Conservation (phyloP, 306 rosid species). For the Alnus rubra region DNA sequence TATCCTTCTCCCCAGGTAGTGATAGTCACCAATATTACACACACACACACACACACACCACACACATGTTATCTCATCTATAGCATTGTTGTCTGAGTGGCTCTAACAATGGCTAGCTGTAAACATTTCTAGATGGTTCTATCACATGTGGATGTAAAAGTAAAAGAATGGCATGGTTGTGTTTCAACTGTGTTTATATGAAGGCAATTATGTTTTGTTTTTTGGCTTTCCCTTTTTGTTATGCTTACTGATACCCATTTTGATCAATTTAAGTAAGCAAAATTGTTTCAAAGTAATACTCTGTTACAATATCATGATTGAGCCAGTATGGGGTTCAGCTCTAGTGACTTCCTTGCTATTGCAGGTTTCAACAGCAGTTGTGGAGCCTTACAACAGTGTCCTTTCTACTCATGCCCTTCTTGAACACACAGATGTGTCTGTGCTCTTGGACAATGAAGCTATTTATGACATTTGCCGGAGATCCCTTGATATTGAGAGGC, state of each 20-base stretch:
- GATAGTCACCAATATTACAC: not conserved
- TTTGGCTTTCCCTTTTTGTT: not conserved
- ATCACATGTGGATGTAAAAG: not conserved
- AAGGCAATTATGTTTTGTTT: not conserved
- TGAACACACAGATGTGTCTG: conserved; percentile 95
- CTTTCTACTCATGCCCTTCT: conserved; percentile 96
- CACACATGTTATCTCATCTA: not conserved
- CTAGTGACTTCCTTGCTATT: conserved; percentile 3
- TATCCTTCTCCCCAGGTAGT: conserved; percentile 98
- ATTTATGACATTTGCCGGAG: conserved; percentile 93
- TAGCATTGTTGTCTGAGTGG: not conserved
- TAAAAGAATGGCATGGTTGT: not conserved
- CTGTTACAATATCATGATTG: not conserved
- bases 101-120: not conserved
- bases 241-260: not conserved
- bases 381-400: conserved; percentile 97
- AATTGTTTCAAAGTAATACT: not conserved
- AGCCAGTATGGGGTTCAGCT: not conserved
- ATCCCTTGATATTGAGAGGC: conserved; percentile 94
- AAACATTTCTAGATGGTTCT: not conserved
- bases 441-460: conserved; percentile 93
- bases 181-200: not conserved
- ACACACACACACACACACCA: too few species aligned
- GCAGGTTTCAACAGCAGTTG: conserved; percentile 97
- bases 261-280: not conserved